Conservation (phyloP, 2,329 filamentous ascomycete species). For the Calonectria pseudoturangicola region DNA sequence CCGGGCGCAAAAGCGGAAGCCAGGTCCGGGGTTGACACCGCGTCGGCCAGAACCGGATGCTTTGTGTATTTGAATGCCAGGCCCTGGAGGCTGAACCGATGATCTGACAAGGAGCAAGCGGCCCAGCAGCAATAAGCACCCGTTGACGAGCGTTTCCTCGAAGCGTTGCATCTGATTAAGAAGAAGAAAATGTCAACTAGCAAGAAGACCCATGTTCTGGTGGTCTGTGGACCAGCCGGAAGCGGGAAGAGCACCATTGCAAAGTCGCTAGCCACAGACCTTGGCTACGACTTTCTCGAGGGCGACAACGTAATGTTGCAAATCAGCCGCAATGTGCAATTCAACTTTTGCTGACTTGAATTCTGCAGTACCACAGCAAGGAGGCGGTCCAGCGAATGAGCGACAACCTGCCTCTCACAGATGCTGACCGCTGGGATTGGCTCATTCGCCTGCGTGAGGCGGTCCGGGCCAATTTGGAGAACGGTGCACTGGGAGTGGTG, state of each 20-base stretch:
- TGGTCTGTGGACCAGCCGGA: slow-evolving; percentile 21
- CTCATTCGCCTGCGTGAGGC: slow-evolving; percentile 30
- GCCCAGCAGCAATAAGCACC: background rate
- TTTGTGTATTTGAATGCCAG: slow-evolving; percentile 24
- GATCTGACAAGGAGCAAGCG: slow-evolving; percentile 4
- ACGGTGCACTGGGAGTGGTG: slow-evolving; percentile 22
- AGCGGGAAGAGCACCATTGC: slow-evolving; percentile 21
- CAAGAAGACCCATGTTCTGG: slow-evolving; percentile 16
- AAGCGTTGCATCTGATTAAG: background rate
- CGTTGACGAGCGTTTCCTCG: background rate
- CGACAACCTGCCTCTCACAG: slow-evolving; percentile 22
- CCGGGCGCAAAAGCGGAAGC: slow-evolving; percentile 5
- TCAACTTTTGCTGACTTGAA: background rate
- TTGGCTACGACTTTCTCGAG: slow-evolving; percentile 22
- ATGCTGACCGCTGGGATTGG: slow-evolving; percentile 32
- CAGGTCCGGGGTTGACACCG: background rate
- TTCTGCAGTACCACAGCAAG: slow-evolving; percentile 6
- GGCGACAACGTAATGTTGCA: slow-evolving; percentile 11
- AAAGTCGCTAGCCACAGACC: slow-evolving; percentile 11
- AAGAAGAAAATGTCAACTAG: background rate
- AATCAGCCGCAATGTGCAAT: background rate
- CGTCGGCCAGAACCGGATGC: slow-evolving; percentile 17
- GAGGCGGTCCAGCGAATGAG: slow-evolving; percentile 10
- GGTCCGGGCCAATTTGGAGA: slow-evolving; percentile 21
- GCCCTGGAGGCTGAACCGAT: slow-evolving; percentile 11